A percentile compares a stretch with the other conserved stretches of the same genome.
These are phyloP conservation scores for Entomortierella lignicola DNA, from an alignment of 192 early-diverging fungal genomes.

Conservation along the genomic window DNA sequence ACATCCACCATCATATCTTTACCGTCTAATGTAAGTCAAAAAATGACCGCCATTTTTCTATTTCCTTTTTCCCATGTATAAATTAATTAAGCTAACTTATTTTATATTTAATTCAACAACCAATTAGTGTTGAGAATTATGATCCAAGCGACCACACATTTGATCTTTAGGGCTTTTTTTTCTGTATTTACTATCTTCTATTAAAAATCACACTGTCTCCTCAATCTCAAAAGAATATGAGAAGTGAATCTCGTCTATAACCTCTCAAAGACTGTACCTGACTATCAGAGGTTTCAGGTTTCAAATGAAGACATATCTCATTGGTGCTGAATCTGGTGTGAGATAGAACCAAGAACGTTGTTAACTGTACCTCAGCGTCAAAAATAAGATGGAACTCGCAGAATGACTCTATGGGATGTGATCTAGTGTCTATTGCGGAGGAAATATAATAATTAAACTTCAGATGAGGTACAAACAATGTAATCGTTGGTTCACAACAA, in stretches of 20 bases:
- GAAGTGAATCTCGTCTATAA: too few relatives aligned
- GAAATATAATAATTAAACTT: too few relatives aligned
- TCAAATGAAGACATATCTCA: too few relatives aligned
- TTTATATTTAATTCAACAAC: neutral
- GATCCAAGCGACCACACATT: slow-evolving; percentile 40
- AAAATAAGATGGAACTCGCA: neutral
- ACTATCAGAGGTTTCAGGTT: too few relatives aligned
- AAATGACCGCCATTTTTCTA: neutral
- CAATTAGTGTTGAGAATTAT: slow-evolving; percentile 34
- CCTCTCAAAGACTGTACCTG: too few relatives aligned
- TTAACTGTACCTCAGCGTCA: too few relatives aligned
- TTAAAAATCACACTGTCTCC: neutral
- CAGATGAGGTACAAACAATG: too few relatives aligned
- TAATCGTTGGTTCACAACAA: too few relatives aligned
- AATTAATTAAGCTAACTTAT: neutral
- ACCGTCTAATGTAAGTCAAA: slow-evolving; percentile 77
- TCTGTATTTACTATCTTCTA: neutral
- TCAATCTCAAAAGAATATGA: neutral
- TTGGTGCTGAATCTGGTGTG: too few relatives aligned
- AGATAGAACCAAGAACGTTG: too few relatives aligned
- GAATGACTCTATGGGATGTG: too few relatives aligned
- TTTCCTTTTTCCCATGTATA: neutral
- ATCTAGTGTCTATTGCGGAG: too few relatives aligned
- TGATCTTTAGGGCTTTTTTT: slow-evolving; percentile 22
- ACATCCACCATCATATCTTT: slow-evolving; percentile 83